phyloP scores from a whole-genome alignment of 805 yeast genomes.

The Ascoidea asiatica region DNA sequence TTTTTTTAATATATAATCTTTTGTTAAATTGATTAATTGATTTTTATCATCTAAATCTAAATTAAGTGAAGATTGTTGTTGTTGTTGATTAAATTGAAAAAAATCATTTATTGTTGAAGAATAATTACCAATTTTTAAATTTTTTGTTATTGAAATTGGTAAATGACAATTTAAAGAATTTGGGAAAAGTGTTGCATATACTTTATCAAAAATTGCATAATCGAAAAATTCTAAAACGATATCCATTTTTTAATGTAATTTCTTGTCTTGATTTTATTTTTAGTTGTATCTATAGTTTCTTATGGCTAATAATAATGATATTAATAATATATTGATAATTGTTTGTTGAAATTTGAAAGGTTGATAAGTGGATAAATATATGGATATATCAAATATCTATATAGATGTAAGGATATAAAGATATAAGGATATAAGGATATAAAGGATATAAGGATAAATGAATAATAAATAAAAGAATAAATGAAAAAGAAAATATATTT shows the following conservation, averaged over 20 bases:
- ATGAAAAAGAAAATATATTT: too few relatives aligned
- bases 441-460: too few relatives aligned
- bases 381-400: too few relatives aligned
- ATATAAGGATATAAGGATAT: too few relatives aligned
- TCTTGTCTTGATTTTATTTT: too few relatives aligned
- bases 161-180: constrained; percentile 28
- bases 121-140: constrained; percentile 11
- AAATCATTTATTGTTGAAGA: constrained; percentile 8
- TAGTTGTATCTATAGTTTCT: too few relatives aligned
- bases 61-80: not conserved
- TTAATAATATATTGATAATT: too few relatives aligned
- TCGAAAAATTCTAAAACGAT: constrained; percentile 74
- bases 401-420: too few relatives aligned
- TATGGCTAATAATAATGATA: too few relatives aligned
- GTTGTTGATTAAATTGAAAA: not conserved
- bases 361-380: not conserved
- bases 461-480: too few relatives aligned
- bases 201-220: constrained; percentile 56
- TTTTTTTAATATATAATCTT: constrained; percentile 9
- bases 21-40: constrained; percentile 4
- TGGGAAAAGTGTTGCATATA: constrained; percentile 62
- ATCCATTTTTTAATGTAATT: too few relatives aligned
- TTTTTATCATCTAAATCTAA: not conserved
- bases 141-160: constrained; percentile 15
- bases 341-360: too few relatives aligned